phyloP scores from a whole-genome alignment of 139 green algal species.

The Mychonastes homosphaera region DNA sequence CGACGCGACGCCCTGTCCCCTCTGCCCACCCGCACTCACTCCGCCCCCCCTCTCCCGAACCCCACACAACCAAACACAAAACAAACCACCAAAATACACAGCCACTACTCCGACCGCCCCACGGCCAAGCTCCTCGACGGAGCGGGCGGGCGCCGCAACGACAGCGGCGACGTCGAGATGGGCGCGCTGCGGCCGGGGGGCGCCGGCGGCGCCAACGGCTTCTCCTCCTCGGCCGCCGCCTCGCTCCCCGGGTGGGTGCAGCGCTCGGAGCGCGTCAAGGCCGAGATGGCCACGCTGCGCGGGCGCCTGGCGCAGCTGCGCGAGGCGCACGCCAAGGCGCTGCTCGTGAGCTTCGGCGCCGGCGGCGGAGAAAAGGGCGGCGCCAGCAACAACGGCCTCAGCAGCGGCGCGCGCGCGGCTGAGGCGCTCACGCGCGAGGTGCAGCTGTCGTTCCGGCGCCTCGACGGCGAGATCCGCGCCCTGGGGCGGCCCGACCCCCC shows the following conservation, averaged over 20 bases:
- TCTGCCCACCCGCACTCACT: background rate
- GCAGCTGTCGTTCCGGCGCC: constrained; percentile 26
- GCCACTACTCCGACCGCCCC: constrained; percentile 12
- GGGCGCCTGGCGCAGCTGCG: constrained; percentile 41
- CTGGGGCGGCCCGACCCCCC: constrained; percentile 14
- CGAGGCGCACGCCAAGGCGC: constrained; percentile 45
- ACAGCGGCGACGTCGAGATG: constrained; percentile 32
- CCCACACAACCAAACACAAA: no score
- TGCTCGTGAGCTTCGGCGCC: constrained; percentile 43
- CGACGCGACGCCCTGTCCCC: background rate
- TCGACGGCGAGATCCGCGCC: constrained; percentile 36
- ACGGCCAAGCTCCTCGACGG: constrained; percentile 38
- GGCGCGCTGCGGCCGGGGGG: no score
- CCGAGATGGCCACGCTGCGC: constrained; percentile 37
- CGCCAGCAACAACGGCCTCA: constrained; percentile 22
- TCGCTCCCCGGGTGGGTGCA: constrained; percentile 34
- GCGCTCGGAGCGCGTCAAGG: constrained; percentile 32
- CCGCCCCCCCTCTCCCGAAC: background rate
- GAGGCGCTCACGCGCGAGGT: constrained; percentile 43
- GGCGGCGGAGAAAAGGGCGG: no score
- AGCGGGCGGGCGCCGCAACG: constrained; percentile 27
- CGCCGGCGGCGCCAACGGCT: background rate
- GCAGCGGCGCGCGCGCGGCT: constrained; percentile 20
- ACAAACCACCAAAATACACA: no score
- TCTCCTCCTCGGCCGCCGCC: constrained; percentile 3